Conservation (phyloP, 345 rosid genomes). For the Euphorbia lathyris region DNA sequence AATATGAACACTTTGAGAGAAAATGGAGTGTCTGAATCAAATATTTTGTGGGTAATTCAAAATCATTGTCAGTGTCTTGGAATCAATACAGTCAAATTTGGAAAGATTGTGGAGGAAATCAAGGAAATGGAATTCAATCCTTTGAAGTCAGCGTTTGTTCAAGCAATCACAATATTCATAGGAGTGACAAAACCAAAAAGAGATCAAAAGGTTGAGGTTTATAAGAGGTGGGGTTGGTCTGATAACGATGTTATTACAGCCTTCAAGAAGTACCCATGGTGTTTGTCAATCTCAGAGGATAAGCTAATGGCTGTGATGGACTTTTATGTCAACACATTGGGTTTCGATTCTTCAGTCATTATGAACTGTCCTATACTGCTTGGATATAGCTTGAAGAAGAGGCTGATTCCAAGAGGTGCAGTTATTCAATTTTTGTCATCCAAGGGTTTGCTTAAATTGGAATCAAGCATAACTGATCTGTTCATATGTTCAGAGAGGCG, state of each 20-base stretch:
- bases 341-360: too few species aligned
- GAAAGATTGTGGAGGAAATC: conserved; percentile 25
- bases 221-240: conserved; percentile 52
- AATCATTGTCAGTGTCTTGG: not conserved
- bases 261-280: conserved; percentile 40
- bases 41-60: not conserved
- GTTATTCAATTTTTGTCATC: too few species aligned
- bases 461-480: not conserved
- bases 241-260: conserved; percentile 36
- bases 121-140: conserved; percentile 49
- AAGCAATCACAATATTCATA: conserved; percentile 33
- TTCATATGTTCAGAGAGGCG: too few species aligned
- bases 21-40: conserved; percentile 14
- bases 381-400: conserved; percentile 26
- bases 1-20: not conserved
- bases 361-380: too few species aligned
- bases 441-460: too few species aligned
- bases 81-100: not conserved
- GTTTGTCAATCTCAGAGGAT: conserved; percentile 41
- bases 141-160: conserved; percentile 28
- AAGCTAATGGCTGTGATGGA: conserved; percentile 41
- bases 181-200: conserved; percentile 37
- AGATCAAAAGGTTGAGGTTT: conserved; percentile 38
- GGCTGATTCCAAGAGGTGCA: conserved; percentile 8
- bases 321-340: conserved; percentile 44